These are phyloP conservation scores for Xylariaceae sp. DNA, from an alignment of 2,329 filamentous ascomycete genomes.

Conservation along the genomic window DNA sequence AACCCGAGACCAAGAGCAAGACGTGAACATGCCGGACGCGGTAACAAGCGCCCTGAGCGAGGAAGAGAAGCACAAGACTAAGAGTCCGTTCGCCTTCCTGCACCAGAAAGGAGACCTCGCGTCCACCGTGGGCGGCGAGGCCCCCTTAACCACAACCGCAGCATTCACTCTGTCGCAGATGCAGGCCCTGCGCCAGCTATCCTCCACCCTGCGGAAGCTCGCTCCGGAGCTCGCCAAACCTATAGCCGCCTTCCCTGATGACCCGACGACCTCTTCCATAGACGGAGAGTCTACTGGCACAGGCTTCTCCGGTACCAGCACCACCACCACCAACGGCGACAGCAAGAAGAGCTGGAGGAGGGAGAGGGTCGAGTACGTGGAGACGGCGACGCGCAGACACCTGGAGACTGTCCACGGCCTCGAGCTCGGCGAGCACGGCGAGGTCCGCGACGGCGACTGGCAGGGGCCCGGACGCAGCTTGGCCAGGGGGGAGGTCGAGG, in stretches of 20 bases:
- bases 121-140: constrained; percentile 44
- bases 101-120: constrained; percentile 46
- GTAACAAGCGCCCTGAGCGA: too few relatives aligned
- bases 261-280: too few relatives aligned
- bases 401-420: constrained; percentile 65
- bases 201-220: constrained; percentile 54
- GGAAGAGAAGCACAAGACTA: not conserved
- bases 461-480: constrained; percentile 49
- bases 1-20: too few relatives aligned
- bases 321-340: not conserved
- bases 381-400: constrained; percentile 70
- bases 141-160: constrained; percentile 63
- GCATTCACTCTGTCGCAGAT: constrained; percentile 79
- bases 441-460: constrained; percentile 61
- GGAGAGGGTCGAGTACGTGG: constrained; percentile 76
- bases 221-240: constrained; percentile 55
- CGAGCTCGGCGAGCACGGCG: constrained; percentile 56
- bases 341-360: constrained; percentile 53
- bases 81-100: constrained; percentile 50
- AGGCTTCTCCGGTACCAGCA: too few relatives aligned
- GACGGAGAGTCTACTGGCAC: too few relatives aligned
- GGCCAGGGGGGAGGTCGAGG: constrained; percentile 50
- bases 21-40: too few relatives aligned
- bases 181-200: constrained; percentile 67
- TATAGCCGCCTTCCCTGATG: constrained; percentile 1